These are phyloP conservation scores for Penicillium crystallinum DNA, from an alignment of 495 filamentous ascomycete species.

Conservation along the genomic window DNA sequence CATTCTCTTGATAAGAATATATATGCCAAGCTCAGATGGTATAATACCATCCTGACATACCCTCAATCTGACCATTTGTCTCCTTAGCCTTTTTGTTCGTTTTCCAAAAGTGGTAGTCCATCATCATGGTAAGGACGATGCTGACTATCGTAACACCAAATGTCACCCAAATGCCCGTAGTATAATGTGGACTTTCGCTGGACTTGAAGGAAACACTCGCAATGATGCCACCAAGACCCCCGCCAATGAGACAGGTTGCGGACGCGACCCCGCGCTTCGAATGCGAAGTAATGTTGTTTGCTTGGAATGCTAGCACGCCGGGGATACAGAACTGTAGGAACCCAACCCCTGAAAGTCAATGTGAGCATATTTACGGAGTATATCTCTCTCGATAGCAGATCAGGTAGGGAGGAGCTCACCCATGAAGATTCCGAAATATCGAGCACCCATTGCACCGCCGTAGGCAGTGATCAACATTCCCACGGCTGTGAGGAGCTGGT, in stretches of 20 bases:
- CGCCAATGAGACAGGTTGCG: background rate
- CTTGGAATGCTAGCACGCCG: background rate
- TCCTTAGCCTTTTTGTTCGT: background rate
- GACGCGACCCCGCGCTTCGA: background rate
- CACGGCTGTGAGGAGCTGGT: background rate
- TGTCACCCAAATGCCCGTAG: background rate
- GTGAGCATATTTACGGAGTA: no score
- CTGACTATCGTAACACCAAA: background rate
- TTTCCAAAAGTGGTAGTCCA: conserved; percentile 1
- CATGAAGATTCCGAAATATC: background rate
- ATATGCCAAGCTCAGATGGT: background rate
- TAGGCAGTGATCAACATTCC: background rate
- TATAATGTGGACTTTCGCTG: background rate
- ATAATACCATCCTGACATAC: background rate
- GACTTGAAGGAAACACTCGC: background rate
- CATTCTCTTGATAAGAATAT: background rate
- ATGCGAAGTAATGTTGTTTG: background rate
- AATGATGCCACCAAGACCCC: background rate
- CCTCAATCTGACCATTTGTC: background rate
- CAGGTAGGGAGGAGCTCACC: background rate
- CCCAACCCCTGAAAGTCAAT: background rate
- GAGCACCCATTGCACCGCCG: background rate
- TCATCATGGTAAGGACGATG: background rate
- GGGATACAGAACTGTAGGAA: background rate
- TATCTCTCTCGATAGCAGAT: no score